Evolutionary conservation across 768 basidiomycete genomes (phyloP).

Genomic region (Cystobasidium tubakii): DNA sequence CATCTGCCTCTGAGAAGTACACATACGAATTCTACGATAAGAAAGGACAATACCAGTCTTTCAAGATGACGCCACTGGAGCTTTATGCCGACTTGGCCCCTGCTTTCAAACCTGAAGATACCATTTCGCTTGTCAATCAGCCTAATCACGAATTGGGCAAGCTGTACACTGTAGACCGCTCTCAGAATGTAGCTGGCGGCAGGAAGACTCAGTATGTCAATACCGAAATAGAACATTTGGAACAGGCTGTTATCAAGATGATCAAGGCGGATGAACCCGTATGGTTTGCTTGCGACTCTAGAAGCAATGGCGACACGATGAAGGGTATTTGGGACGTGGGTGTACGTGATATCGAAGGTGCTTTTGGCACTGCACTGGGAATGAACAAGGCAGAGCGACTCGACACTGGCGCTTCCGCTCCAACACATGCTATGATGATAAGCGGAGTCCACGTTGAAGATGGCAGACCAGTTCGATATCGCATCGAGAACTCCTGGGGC

Average conservation of each 20-base stretch:
- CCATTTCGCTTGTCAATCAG: conserved; percentile 86
- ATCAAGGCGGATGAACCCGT: conserved; percentile 43
- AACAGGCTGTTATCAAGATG: conserved; percentile 61
- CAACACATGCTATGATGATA: conserved; percentile 77
- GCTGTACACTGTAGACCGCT: conserved; percentile 83
- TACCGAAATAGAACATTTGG: conserved; percentile 24
- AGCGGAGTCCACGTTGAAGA: conserved; percentile 83
- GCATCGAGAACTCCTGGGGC: conserved; percentile 98
- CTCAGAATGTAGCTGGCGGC: conserved; percentile 86
- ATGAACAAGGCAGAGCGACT: conserved; percentile 81
- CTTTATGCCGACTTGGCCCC: conserved; percentile 59
- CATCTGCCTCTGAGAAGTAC: conserved; percentile 64
- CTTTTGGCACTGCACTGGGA: conserved; percentile 72
- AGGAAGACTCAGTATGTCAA: conserved; percentile 62
- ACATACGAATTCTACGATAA: conserved; percentile 83
- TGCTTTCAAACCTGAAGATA: conserved; percentile 58
- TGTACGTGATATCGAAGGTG: conserved; percentile 54
- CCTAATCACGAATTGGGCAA: conserved; percentile 73
- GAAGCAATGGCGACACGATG: conserved; percentile 66
- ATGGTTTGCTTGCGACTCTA: conserved; percentile 85
- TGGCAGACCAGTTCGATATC: conserved; percentile 76
- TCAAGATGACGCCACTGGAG: conserved; percentile 74
- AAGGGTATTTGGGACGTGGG: conserved; percentile 67
- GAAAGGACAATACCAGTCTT: conserved; percentile 55
- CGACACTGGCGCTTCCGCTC: conserved; percentile 64